These are phyloP conservation scores for Yamadazyma epiphylla DNA, from an alignment of 1,139 yeast genomes.

Conservation along the genomic window DNA sequence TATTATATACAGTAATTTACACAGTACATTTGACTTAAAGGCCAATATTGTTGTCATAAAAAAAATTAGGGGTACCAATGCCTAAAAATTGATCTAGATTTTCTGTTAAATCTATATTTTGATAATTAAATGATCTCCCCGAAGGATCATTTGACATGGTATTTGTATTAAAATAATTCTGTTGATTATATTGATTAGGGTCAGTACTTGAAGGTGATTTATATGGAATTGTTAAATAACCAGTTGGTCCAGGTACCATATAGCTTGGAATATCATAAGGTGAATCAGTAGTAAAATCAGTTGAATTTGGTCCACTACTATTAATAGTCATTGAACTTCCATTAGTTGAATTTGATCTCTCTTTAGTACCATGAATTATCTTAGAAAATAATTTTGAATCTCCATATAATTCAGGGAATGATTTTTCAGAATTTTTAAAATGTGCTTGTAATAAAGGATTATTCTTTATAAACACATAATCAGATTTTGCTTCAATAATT, in stretches of 20 bases:
- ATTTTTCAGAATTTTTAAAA: conserved; percentile 17
- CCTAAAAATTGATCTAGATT: conserved; percentile 11
- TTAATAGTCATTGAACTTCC: too few species aligned
- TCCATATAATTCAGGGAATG: conserved; percentile 24
- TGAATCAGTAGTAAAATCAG: conserved; percentile 12
- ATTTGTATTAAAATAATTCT: background rate
- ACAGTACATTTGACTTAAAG: too few species aligned
- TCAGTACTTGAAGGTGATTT: conserved; percentile 1
- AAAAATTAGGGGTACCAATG: conserved; percentile 31
- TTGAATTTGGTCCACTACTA: too few species aligned
- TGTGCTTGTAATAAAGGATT: conserved; percentile 17
- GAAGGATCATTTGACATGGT: background rate
- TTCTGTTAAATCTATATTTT: conserved; percentile 3
- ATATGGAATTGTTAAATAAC: conserved; percentile 10
- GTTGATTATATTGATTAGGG: background rate
- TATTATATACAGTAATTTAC: too few species aligned
- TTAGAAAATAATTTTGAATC: background rate
- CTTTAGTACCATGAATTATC: background rate
- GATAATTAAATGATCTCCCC: background rate
- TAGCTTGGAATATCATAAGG: conserved; percentile 10
- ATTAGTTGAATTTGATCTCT: conserved; percentile 6
- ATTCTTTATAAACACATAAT: conserved; percentile 13
- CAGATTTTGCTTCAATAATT: conserved; percentile 20
- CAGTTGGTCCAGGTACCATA: conserved; percentile 13
- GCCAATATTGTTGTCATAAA: conserved; percentile 35